phyloP scores from a whole-genome alignment of 192 early-diverging fungal genomes.

The Rhizoclosmatium globosum region DNA sequence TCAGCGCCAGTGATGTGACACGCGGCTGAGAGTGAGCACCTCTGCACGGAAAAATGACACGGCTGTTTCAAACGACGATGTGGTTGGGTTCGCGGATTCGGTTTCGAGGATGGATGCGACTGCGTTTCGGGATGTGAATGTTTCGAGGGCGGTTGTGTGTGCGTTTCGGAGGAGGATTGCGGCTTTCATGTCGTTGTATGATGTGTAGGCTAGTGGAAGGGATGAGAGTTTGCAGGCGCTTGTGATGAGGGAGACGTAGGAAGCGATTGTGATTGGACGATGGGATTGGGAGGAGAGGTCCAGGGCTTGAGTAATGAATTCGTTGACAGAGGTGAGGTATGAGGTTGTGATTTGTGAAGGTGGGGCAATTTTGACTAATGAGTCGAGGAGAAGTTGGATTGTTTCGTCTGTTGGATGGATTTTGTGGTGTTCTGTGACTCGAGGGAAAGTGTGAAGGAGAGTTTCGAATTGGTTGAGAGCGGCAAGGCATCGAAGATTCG shows the following conservation, averaged over 20 bases:
- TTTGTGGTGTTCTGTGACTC: not conserved
- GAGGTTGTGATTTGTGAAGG: not conserved
- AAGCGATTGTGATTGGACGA: not conserved
- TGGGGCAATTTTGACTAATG: not conserved
- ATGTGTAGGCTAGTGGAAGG: not conserved
- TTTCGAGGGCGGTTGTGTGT: not conserved
- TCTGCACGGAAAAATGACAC: conserved; percentile 10
- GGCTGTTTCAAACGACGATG: not conserved
- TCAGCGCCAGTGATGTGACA: not conserved
- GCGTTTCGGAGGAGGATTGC: not conserved
- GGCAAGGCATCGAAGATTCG: not conserved
- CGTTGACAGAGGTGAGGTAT: not conserved
- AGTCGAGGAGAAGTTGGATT: not conserved
- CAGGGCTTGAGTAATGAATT: not conserved
- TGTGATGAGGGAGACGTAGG: conserved; percentile 10
- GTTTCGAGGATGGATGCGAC: not conserved
- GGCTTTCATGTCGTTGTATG: not conserved
- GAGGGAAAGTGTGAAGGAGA: not conserved
- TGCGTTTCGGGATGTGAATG: not conserved
- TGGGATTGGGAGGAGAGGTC: not conserved
- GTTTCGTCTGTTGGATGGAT: conserved; percentile 8
- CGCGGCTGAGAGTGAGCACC: not conserved
- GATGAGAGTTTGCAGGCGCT: not conserved
- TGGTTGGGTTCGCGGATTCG: not conserved
- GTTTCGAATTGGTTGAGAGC: not conserved